Evolutionary conservation across 306 rosid genomes (phyloP), one percentile per base, ranked within the genome.

Genomic region (Gastrolobium bilobum): DNA sequence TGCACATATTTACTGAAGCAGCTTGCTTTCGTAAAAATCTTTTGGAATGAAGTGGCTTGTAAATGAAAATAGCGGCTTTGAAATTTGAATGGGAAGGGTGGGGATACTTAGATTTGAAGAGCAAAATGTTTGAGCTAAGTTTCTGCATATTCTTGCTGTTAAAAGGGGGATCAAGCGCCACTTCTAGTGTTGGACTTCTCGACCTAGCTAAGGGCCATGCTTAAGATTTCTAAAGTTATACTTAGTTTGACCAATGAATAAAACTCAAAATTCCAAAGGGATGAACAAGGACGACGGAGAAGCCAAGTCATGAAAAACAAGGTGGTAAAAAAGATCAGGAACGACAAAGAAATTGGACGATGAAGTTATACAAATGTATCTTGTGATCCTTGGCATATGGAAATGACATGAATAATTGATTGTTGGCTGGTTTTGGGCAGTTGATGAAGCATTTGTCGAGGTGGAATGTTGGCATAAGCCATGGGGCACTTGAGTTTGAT

Each of bases 381-480:
- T 14, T 31, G 11, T 51, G 57, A 5, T 0, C 11, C 3, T 4
- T 11, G 31, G 51, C n/a, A 1, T 48, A 7, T 40, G 35, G 20
- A 38, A 35, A 37, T 9, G 50, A 1, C 7, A 50, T 15, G 65
- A 40, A 65, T 54, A 77, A 77, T 46, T 44, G 71, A 10, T n/a
- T 4, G 57, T 40, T 68, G 71, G 63, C 78, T 2, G 20, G 43
- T 31, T 69, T 68, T 3, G 14, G 5, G 35, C 3, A 75, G 31
- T 75, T 48, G 54, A 37, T n/a, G 9, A 34, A 69, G 9, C 70
- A 74, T 52, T 42, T n/a, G 58, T 53, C 3, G 2, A 50, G 4
- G 59, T 50, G 82, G 33, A 76, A 51, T 13, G 72, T 57, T 20
- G 71, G 61, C 80, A 26, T 26, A 10, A 68, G 54, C 43, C 59